Percentiles rank a stretch among this genome's conserved stretches.
phyloP scores from a whole-genome alignment of 441 rosid species.

The Bocquillonia castaneifolia region DNA sequence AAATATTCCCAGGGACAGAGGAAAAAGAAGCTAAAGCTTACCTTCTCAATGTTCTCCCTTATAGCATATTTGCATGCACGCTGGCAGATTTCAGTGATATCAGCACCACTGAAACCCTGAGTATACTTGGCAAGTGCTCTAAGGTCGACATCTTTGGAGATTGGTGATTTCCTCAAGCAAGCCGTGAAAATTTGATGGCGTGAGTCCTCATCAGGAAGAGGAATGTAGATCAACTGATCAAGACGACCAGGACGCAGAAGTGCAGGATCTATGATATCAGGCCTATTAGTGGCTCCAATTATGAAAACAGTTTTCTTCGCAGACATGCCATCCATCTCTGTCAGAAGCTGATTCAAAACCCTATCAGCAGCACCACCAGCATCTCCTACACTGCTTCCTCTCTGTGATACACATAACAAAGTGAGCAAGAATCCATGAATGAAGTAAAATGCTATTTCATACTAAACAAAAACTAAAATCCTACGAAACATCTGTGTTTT shows the following conservation, averaged over 20 bases:
- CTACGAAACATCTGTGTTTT: too few relatives aligned
- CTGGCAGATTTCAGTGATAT: conserved; percentile 65
- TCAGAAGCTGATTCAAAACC: conserved; percentile 54
- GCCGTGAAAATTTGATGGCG: conserved; percentile 50
- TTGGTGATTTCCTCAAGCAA: conserved; percentile 51
- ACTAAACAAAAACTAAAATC: not conserved
- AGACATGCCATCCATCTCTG: conserved; percentile 70
- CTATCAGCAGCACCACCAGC: conserved; percentile 65
- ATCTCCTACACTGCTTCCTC: conserved; percentile 54
- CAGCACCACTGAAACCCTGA: conserved; percentile 60
- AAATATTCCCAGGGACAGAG: not conserved
- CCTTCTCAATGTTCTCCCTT: conserved; percentile 60
- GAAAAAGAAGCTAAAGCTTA: not conserved
- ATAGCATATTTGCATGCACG: conserved; percentile 61
- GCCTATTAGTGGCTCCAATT: conserved; percentile 57
- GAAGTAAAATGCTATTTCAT: not conserved
- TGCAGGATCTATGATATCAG: conserved; percentile 59
- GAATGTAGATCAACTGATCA: conserved; percentile 55
- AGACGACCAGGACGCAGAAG: conserved; percentile 55
- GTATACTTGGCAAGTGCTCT: conserved; percentile 45
- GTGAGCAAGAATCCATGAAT: not conserved
- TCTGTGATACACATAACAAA: conserved; percentile 22
- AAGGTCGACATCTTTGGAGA: conserved; percentile 47
- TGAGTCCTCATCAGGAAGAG: conserved; percentile 55
- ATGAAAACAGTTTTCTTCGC: conserved; percentile 58